Evolutionary conservation across 352 stramenopile genomes (phyloP).

Genomic region (Lagenidium sp.): DNA sequence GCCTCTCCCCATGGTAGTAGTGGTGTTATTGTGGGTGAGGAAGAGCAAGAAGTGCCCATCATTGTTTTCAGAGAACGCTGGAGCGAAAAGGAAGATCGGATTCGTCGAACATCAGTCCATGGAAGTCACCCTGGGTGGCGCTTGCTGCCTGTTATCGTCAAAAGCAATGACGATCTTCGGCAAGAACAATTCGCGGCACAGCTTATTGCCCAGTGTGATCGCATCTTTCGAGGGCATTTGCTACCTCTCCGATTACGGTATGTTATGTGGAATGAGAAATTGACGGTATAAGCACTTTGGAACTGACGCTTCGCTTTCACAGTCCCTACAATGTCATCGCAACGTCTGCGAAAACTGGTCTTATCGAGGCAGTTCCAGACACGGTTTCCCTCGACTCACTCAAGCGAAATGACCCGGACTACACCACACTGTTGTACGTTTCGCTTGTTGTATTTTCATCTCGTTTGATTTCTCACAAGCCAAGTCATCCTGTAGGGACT

Average conservation of each 20-base stretch:
- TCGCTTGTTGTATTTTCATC: conserved; percentile 3
- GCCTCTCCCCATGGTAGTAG: too few species aligned
- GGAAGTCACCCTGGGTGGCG: conserved; percentile 50
- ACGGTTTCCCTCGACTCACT: conserved; percentile 96
- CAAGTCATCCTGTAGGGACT: conserved; percentile 69
- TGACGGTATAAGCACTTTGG: too few species aligned
- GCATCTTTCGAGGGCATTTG: conserved; percentile 93
- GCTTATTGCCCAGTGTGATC: conserved; percentile 93
- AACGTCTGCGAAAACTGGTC: conserved; percentile 88
- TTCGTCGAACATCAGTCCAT: conserved; percentile 45
- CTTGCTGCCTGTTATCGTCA: conserved; percentile 93
- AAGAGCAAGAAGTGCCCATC: conserved; percentile 40
- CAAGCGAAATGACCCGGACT: conserved; percentile 84
- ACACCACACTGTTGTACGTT: conserved; percentile 88
- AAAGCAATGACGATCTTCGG: conserved; percentile 96
- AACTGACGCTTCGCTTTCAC: not conserved
- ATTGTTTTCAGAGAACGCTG: conserved; percentile 79
- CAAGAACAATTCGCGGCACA: conserved; percentile 98
- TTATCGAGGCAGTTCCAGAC: conserved; percentile 96
- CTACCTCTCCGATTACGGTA: conserved; percentile 89
- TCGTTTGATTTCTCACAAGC: conserved; percentile 10
- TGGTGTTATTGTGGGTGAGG: conserved; percentile 5
- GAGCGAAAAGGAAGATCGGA: conserved; percentile 64
- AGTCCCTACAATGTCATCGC: conserved; percentile 96
- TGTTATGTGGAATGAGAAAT: too few species aligned